A percentile compares a stretch with the other conserved stretches of the same genome.
phyloP scores from a whole-genome alignment of 1,139 yeast genomes.

The Debaryomyces psychrophilus region DNA sequence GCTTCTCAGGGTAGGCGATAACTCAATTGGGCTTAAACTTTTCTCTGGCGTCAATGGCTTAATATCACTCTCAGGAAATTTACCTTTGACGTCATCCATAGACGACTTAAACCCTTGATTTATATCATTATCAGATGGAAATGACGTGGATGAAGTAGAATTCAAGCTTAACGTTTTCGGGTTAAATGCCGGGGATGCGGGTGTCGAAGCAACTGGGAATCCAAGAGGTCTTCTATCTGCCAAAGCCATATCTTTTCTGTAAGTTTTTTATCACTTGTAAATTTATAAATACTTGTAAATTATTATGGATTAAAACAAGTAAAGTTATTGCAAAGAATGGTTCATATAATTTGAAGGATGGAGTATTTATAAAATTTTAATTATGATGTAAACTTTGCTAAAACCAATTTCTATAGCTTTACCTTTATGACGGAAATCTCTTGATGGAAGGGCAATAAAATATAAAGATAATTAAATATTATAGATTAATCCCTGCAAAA shows the following conservation, averaged over 20 bases:
- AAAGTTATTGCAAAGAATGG: conserved; percentile 10
- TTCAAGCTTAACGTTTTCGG: conserved; percentile 40
- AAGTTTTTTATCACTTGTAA: conserved; percentile 10
- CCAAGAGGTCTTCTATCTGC: conserved; percentile 62
- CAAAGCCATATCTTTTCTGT: conserved; percentile 46
- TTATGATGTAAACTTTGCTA: conserved; percentile 2
- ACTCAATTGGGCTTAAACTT: conserved; percentile 29
- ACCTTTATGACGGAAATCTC: not conserved
- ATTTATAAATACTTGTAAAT: conserved; percentile 11
- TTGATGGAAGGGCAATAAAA: conserved; percentile 1
- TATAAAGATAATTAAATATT: conserved; percentile 8
- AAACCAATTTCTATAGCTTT: conserved; percentile 6
- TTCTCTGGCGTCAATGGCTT: conserved; percentile 27
- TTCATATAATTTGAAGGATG: conserved; percentile 12
- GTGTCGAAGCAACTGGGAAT: conserved; percentile 41
- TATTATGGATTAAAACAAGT: conserved; percentile 7
- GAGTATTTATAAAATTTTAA: conserved; percentile 6
- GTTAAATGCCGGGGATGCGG: conserved; percentile 51
- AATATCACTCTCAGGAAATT: conserved; percentile 18
- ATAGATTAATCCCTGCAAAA: conserved; percentile 2
- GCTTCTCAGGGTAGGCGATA: conserved; percentile 45
- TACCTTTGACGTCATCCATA: conserved; percentile 19
- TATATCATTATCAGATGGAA: conserved; percentile 7
- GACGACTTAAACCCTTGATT: conserved; percentile 17
- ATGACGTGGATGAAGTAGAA: conserved; percentile 12